Base-by-base conservation (phyloP, 1,284 basidiomycete species). In the Cutaneotrichosporon sp. region DNA sequence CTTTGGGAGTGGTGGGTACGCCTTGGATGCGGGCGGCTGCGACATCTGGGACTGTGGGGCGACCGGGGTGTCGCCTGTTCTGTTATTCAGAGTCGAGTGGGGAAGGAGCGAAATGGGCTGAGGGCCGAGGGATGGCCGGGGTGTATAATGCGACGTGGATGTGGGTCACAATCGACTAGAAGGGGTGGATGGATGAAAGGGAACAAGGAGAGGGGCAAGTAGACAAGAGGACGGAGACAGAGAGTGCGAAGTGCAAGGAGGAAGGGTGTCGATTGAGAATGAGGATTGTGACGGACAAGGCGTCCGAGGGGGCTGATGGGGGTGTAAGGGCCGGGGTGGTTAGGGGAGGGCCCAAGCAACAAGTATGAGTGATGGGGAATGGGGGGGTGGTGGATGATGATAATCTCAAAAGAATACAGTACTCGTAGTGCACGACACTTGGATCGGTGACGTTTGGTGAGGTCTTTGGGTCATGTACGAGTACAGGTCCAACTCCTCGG, bases 11-110 rank as follows among this genome's bases (percentile, higher is more conserved):
- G 67, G 63, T 10, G 70, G 68, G 47, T 71, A 75, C 6, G 62
- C 69, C n/a, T 70, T 56, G 64, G 68, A 65, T 20, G 67, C 63
- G 11, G 72, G 74, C 36, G 68, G 67, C 36, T 67, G 64, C 2
- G 72, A 69, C 71, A 73, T 75, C 27, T 27, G 20, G 20, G 51
- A 34, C 22, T 24, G 51, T 53, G 51, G 13, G 22, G 38, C 38
- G 16, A 20, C 14, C 10, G 47, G n/a, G n/a, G 7, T 36, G 51
- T 10, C 22, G 34, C 51, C 22, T 16, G 38, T 42, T n/a, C 7
- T 11, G 18, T 18, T 18, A 18, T n/a, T 42, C n/a, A 16, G 38
- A 42, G 38, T 42, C 5, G 4, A 7, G 18, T 16, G 8, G 7
- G 5, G 18, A 18, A n/a, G 38, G 18, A 18, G 38, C 38, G 18